These are phyloP conservation scores for Gossypioides kirkii DNA, from an alignment of 345 rosid genomes.

Conservation along the genomic window DNA sequence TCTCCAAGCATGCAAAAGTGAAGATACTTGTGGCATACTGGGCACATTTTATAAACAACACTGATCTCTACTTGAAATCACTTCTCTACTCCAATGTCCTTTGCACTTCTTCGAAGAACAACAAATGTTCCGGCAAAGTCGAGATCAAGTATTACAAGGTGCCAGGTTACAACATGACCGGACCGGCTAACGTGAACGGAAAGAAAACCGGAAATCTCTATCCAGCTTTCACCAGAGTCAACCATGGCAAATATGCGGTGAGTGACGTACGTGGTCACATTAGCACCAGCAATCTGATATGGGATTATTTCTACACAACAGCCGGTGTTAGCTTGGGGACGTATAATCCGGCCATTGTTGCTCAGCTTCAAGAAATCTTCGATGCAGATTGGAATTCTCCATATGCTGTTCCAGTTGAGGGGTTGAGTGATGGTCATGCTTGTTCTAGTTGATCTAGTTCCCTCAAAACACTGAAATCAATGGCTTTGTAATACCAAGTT, in stretches of 20 bases:
- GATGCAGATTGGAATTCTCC: constrained; percentile 88
- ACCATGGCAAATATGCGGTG: constrained; percentile 78
- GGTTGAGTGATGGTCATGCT: constrained; percentile 19
- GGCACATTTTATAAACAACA: constrained; percentile 57
- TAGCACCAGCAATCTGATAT: constrained; percentile 76
- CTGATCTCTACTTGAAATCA: constrained; percentile 64
- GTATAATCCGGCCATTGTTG: constrained; percentile 50
- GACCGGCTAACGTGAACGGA: constrained; percentile 50
- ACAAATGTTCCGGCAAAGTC: constrained; percentile 60
- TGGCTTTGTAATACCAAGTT: background rate
- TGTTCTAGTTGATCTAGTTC: constrained; percentile 27
- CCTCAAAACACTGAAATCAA: background rate
- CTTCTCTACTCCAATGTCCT: constrained; percentile 67
- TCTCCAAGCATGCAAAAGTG: constrained; percentile 76
- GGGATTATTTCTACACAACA: constrained; percentile 86
- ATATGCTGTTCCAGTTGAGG: constrained; percentile 55
- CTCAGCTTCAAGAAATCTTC: constrained; percentile 66
- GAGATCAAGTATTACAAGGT: constrained; percentile 73
- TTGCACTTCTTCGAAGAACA: constrained; percentile 59
- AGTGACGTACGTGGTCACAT: constrained; percentile 66
- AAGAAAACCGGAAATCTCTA: constrained; percentile 54
- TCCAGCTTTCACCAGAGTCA: constrained; percentile 64
- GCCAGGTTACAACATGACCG: constrained; percentile 75
- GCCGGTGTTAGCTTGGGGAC: constrained; percentile 84
- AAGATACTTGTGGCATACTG: constrained; percentile 74